A percentile compares a stretch with the other conserved stretches of the same genome.
phyloP scores from a whole-genome alignment of 345 rosid genomes.

The Corymbia maculata region DNA sequence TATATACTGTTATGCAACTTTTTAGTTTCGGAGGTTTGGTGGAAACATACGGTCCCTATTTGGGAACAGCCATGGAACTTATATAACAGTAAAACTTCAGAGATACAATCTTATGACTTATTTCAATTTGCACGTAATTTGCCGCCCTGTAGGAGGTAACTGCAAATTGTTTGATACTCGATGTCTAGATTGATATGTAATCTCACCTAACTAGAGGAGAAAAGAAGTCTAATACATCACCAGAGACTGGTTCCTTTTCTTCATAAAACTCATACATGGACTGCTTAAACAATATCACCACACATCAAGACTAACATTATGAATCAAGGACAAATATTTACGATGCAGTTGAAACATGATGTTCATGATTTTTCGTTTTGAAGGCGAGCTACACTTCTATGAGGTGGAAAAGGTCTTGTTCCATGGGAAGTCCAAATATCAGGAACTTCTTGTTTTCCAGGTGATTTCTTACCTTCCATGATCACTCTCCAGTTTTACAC shows the following conservation, averaged over 20 bases:
- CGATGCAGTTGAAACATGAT: too few relatives aligned
- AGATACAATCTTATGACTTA: too few relatives aligned
- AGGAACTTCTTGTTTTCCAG: constrained; percentile 39
- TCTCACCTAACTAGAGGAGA: neutral
- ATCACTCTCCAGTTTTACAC: neutral
- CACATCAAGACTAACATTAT: neutral
- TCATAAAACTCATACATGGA: neutral
- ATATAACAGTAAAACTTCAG: too few relatives aligned
- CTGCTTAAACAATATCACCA: neutral
- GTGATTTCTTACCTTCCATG: neutral
- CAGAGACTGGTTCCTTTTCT: too few relatives aligned
- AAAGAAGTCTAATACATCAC: neutral
- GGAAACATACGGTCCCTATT: too few relatives aligned
- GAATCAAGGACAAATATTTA: too few relatives aligned
- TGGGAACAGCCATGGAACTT: too few relatives aligned
- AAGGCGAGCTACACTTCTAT: constrained; percentile 35
- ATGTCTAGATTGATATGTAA: neutral
- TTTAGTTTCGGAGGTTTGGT: too few relatives aligned
- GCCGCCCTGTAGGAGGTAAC: too few relatives aligned
- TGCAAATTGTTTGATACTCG: neutral
- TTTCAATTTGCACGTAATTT: too few relatives aligned
- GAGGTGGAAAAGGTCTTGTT: constrained; percentile 33
- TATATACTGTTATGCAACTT: too few relatives aligned
- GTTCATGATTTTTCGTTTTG: neutral
- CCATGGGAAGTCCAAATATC: constrained; percentile 34